phyloP scores from a whole-genome alignment of 2,329 filamentous ascomycete genomes.

The Hypoxylon sp. region DNA sequence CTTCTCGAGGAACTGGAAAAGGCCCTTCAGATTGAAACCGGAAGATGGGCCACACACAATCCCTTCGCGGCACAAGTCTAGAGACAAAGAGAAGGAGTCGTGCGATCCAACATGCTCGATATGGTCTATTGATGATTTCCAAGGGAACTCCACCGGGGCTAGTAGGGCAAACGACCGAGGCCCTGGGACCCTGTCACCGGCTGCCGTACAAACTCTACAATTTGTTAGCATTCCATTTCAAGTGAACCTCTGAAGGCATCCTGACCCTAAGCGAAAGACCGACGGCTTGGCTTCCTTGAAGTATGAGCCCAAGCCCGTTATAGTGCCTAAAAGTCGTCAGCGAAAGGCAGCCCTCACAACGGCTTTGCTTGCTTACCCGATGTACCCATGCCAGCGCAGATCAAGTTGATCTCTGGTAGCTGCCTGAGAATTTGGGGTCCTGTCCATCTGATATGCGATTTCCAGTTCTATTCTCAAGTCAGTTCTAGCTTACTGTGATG shows the following conservation, averaged over 20 bases:
- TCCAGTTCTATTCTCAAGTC: conserved; percentile 59
- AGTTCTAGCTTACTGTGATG: not conserved
- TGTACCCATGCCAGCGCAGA: conserved; percentile 70
- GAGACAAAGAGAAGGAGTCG: conserved; percentile 65
- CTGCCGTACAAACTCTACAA: conserved; percentile 65
- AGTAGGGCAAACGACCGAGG: conserved; percentile 66
- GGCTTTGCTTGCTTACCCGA: conserved; percentile 59
- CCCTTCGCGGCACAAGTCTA: conserved; percentile 68
- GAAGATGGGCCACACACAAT: conserved; percentile 72
- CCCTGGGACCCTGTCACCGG: conserved; percentile 69
- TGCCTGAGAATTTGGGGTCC: conserved; percentile 69
- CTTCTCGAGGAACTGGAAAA: conserved; percentile 63
- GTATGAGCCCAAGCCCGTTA: conserved; percentile 64
- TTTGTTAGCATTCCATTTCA: conserved; percentile 8
- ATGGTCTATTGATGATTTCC: conserved; percentile 66
- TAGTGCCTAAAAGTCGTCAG: conserved; percentile 50
- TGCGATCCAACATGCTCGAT: conserved; percentile 68
- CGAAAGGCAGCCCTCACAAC: conserved; percentile 35
- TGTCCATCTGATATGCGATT: conserved; percentile 69
- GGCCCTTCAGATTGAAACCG: conserved; percentile 67
- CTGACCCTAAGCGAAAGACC: conserved; percentile 54
- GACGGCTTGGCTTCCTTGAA: conserved; percentile 64
- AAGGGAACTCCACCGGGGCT: conserved; percentile 67
- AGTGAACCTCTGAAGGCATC: not conserved
- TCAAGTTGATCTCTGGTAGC: conserved; percentile 66